Percentiles rank a stretch among this genome's conserved stretches.
Evolutionary conservation across 768 basidiomycete genomes (phyloP).

Genomic region (Tubosaeta sp.): DNA sequence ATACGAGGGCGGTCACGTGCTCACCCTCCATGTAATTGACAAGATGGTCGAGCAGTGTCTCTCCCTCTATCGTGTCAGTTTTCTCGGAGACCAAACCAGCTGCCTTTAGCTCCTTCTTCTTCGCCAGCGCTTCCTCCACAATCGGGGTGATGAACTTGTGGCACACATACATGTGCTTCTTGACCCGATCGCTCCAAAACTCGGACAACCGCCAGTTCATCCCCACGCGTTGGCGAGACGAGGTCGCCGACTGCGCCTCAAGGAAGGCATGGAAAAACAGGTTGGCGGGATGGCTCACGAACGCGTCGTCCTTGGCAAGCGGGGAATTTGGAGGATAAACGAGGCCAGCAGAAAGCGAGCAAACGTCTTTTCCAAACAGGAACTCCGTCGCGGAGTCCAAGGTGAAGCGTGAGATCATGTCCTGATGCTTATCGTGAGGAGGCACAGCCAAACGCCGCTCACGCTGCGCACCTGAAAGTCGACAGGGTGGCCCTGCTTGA

Average conservation of each 20-base stretch:
- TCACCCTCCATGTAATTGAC: constrained; percentile 28
- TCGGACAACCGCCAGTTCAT: constrained; percentile 27
- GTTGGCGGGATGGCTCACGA: constrained; percentile 32
- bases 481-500: constrained; percentile 45
- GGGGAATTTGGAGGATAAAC: constrained; percentile 40
- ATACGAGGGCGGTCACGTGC: not conserved
- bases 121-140: constrained; percentile 42
- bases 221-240: constrained; percentile 39
- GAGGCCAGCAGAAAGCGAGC: constrained; percentile 43
- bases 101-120: constrained; percentile 14
- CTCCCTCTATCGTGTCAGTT: constrained; percentile 19
- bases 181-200: constrained; percentile 46
- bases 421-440: constrained; percentile 29
- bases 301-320: constrained; percentile 6
- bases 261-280: constrained; percentile 48
- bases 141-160: constrained; percentile 52
- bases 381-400: constrained; percentile 58
- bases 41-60: constrained; percentile 30
- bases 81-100: not conserved
- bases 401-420: constrained; percentile 53
- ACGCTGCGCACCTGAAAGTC: constrained; percentile 46
- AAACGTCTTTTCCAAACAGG: constrained; percentile 47
- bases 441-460: not conserved
- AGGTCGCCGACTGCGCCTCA: constrained; percentile 40
- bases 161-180: constrained; percentile 43